These are phyloP conservation scores for Polytolypa hystricis DNA, from an alignment of 2,329 filamentous ascomycete species.

Conservation along the genomic window DNA sequence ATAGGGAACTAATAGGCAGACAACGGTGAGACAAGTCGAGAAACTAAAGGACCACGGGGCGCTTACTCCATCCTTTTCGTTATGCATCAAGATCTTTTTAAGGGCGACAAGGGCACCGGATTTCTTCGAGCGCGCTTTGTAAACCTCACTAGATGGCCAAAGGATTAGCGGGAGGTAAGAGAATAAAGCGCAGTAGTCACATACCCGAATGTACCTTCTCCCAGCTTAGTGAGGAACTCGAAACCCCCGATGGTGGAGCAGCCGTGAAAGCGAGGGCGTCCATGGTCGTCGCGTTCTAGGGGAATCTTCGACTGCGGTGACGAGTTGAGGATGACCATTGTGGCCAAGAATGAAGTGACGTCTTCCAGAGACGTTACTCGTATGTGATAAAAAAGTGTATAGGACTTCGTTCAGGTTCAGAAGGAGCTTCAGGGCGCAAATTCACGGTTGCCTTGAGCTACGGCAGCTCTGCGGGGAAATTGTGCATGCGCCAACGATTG, in stretches of 20 bases:
- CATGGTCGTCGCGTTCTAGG: constrained; percentile 37
- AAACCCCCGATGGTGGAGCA: constrained; percentile 52
- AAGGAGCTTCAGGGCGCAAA: too few species aligned
- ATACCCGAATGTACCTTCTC: constrained; percentile 89
- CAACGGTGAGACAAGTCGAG: too few species aligned
- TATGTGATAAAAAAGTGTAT: too few species aligned
- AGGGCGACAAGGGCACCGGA: constrained; percentile 69
- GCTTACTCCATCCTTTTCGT: constrained; percentile 87
- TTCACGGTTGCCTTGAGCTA: too few species aligned
- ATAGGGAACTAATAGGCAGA: constrained; percentile 66
- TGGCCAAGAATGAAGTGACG: constrained; percentile 11
- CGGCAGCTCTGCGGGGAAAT: too few species aligned
- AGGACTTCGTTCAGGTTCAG: too few species aligned
- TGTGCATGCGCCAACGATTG: too few species aligned
- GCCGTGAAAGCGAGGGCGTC: constrained; percentile 57
- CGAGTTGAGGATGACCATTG: constrained; percentile 22
- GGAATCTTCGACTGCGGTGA: constrained; percentile 22
- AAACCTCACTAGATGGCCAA: constrained; percentile 56
- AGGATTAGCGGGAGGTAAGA: not conserved
- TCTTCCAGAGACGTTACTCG: too few species aligned
- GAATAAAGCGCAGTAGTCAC: not conserved
- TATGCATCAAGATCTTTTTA: constrained; percentile 99
- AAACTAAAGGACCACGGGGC: not conserved
- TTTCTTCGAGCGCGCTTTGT: constrained; percentile 70
- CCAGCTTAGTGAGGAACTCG: constrained; percentile 47